Evolutionary conservation across 306 rosid species (phyloP).

Genomic region (Casuarina equisetifolia): DNA sequence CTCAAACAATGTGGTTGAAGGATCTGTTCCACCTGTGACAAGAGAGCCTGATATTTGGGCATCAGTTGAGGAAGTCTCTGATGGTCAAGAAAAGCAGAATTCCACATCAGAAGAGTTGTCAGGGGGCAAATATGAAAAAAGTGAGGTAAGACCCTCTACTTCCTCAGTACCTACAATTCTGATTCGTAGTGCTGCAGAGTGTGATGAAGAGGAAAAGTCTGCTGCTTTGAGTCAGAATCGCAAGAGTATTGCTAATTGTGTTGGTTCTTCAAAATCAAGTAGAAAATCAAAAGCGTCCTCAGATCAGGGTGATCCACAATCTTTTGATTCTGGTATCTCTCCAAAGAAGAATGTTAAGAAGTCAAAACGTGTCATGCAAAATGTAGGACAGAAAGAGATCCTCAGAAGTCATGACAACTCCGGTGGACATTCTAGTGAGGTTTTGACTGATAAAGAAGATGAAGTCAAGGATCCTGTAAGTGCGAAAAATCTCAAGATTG

Average conservation of each 20-base stretch:
- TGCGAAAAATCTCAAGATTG: constrained; percentile 55
- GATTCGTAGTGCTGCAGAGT: constrained; percentile 81
- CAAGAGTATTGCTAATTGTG: constrained; percentile 21
- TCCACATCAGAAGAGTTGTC: constrained; percentile 38
- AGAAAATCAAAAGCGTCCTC: constrained; percentile 25
- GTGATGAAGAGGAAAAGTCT: constrained; percentile 79
- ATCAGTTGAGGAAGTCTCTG: constrained; percentile 38
- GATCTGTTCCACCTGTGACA: constrained; percentile 40
- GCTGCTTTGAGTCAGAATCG: constrained; percentile 39
- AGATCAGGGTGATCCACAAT: constrained; percentile 34
- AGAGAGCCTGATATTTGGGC: constrained; percentile 47
- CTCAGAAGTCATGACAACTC: constrained; percentile 13
- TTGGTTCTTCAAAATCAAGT: constrained; percentile 29
- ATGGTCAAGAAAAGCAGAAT: constrained; percentile 35
- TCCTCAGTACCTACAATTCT: constrained; percentile 57
- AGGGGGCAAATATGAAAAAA: constrained; percentile 33
- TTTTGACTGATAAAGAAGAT: constrained; percentile 23
- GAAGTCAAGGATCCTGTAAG: constrained; percentile 33
- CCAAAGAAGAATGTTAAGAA: constrained; percentile 34
- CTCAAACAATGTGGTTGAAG: constrained; percentile 34
- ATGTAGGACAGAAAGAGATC: constrained; percentile 24
- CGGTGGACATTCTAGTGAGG: neutral
- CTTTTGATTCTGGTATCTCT: constrained; percentile 34
- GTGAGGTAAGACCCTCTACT: constrained; percentile 32
- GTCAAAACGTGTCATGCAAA: constrained; percentile 33